Evolutionary conservation across 2,329 filamentous ascomycete genomes (phyloP), one percentile per base, ranked within the genome.

Genomic region (Taxawa tesnikishii): DNA sequence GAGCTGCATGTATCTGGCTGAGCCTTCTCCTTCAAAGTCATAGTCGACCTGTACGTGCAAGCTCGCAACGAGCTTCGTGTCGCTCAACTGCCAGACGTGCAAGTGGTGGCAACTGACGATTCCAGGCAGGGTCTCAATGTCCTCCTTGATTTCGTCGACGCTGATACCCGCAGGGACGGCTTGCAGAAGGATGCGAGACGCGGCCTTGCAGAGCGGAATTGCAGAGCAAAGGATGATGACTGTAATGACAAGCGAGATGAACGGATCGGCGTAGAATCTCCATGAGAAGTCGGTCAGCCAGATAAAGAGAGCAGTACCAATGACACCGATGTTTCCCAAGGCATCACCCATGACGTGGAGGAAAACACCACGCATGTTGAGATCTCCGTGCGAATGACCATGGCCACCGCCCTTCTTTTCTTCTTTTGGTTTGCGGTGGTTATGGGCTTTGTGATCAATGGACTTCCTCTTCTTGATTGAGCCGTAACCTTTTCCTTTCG

Each of bases 31-130:
- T 50, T 85, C 79, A 55, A 93, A 85, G 44, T 87, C 82, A 54
- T 93, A 94, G 28, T 78, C 76, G 14, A 98, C 80, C 54, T 94
- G 84, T 27, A 98, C 79, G 52, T 98, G 90, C 58, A 98, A 73
- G 8, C 82, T 90, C 9, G 90, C 88, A 23, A 98, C 80, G 19
- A 94, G 68, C 63, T 94, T 94, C 32, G 85, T 90, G 52, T 96
- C 88, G 11, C 82, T 93, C 19, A 98, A 71, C 56, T 96, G 88
- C 90, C 90, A 98, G 40, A 98, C 85, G 54, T 98, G 90, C 14
- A 98, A 70, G 54, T 98, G 88, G 58, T 98, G 90, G 50, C 85
- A 94, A 53, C 81, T 84, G 39, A 90, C 66, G 29, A 98, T 81
- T 26, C 87, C 87, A 0, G 81, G 79, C 5, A 98, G 73, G 11